phyloP scores from a whole-genome alignment of 768 basidiomycete species.

The Cyathus striatus region DNA sequence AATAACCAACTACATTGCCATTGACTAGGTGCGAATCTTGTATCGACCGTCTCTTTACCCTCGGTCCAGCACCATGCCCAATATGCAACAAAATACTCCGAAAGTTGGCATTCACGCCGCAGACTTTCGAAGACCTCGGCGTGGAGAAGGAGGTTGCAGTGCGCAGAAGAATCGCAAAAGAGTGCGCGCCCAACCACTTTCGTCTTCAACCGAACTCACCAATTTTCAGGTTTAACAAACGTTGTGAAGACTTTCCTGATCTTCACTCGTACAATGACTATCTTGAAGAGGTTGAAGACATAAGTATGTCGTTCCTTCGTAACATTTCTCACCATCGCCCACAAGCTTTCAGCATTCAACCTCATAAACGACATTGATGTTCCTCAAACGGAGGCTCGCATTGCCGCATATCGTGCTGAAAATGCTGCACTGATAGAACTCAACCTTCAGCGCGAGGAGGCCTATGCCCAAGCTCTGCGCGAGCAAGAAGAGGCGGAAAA shows the following conservation, averaged over 20 bases:
- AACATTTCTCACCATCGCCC: conserved; percentile 2
- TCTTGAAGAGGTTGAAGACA: conserved; percentile 92
- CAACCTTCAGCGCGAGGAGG: conserved; percentile 79
- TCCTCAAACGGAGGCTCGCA: conserved; percentile 75
- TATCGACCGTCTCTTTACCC: conserved; percentile 92
- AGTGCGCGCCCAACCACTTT: conserved; percentile 49
- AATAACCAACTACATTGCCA: no score
- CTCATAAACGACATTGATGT: conserved; percentile 87
- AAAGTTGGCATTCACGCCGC: conserved; percentile 92
- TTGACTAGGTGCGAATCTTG: conserved; percentile 85
- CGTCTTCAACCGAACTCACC: neutral
- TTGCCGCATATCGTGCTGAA: conserved; percentile 70
- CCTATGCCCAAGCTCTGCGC: conserved; percentile 62
- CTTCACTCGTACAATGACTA: conserved; percentile 89
- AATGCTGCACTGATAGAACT: conserved; percentile 81
- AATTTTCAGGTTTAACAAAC: conserved; percentile 70
- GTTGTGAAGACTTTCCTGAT: conserved; percentile 81
- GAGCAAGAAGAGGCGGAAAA: conserved; percentile 82
- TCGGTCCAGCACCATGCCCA: conserved; percentile 95
- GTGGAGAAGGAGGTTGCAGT: conserved; percentile 96
- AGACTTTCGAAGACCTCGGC: conserved; percentile 88
- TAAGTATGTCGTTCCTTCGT: no score
- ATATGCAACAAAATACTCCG: conserved; percentile 83
- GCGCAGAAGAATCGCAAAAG: conserved; percentile 80
- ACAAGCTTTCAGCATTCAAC: conserved; percentile 69